A percentile compares a stretch with the other conserved stretches of the same genome.
Evolutionary conservation across 2,329 filamentous ascomycete genomes (phyloP).

Genomic region (Aspergillus quadricinctus): DNA sequence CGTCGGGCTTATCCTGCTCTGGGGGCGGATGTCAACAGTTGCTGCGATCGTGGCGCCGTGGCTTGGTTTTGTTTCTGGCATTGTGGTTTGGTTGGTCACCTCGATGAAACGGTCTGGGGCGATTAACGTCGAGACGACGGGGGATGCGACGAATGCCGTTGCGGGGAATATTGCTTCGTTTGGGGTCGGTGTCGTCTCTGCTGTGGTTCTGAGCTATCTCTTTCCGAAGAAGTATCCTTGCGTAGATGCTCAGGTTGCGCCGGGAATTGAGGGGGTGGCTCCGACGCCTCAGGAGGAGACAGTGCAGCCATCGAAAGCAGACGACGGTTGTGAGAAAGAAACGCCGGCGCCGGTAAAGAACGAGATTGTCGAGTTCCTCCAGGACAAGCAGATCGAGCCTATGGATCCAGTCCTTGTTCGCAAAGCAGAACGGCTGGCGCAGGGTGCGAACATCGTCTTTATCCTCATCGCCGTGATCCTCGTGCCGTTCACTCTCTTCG

Average conservation of each 20-base stretch:
- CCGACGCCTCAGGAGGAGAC: background rate
- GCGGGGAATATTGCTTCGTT: slow-evolving; percentile 38
- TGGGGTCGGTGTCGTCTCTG: slow-evolving; percentile 31
- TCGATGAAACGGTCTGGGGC: slow-evolving; percentile 29
- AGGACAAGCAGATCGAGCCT: slow-evolving; percentile 37
- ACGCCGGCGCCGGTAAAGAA: slow-evolving; percentile 30
- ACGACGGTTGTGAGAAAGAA: background rate
- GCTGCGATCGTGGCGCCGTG: slow-evolving; percentile 34
- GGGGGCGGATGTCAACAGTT: slow-evolving; percentile 36
- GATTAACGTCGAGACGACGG: slow-evolving; percentile 34
- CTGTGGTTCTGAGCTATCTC: slow-evolving; percentile 29
- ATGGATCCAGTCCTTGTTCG: slow-evolving; percentile 38
- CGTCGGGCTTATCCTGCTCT: slow-evolving; percentile 36
- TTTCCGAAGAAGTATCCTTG: slow-evolving; percentile 27
- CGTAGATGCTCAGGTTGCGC: background rate
- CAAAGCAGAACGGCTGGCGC: slow-evolving; percentile 35
- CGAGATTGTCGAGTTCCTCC: slow-evolving; percentile 41
- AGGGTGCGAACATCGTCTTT: slow-evolving; percentile 33
- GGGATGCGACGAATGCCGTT: slow-evolving; percentile 36
- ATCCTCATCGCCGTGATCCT: slow-evolving; percentile 34
- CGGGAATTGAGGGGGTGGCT: background rate
- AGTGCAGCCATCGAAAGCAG: background rate
- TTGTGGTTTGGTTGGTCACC: slow-evolving; percentile 38
- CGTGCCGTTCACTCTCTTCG: slow-evolving; percentile 39
- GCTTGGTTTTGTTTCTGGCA: slow-evolving; percentile 29